Evolutionary conservation across 1,284 basidiomycete species (phyloP).

Genomic region (Dichomitus squalens): DNA sequence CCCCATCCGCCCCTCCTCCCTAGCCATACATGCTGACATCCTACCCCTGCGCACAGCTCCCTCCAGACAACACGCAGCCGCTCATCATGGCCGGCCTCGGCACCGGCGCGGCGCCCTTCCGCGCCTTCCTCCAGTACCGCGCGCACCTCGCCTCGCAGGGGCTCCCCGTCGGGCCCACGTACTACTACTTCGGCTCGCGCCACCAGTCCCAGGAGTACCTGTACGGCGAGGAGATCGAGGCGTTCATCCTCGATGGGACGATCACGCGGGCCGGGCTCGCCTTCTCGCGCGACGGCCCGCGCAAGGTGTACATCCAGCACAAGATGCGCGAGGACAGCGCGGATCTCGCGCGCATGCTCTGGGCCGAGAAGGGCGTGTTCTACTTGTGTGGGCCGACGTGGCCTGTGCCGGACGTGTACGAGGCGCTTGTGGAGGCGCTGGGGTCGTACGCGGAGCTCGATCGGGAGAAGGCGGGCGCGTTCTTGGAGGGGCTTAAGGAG

Average conservation of each 20-base stretch:
- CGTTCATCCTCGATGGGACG: constrained; percentile 80
- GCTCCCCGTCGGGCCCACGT: constrained; percentile 83
- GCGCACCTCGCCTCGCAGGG: constrained; percentile 81
- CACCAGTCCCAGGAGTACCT: constrained; percentile 95
- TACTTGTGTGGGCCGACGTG: constrained; percentile 98
- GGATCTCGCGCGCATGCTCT: constrained; percentile 74
- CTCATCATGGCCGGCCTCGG: constrained; percentile 99
- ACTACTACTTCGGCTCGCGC: constrained; percentile 99
- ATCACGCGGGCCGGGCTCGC: constrained; percentile 92
- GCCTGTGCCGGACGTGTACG: constrained; percentile 97
- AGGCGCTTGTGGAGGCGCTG: constrained; percentile 85
- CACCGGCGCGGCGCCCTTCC: constrained; percentile 98
- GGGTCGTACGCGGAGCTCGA: constrained; percentile 72
- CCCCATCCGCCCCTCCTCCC: neutral
- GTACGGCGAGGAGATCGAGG: constrained; percentile 92
- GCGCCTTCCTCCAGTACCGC: constrained; percentile 96
- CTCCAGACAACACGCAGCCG: constrained; percentile 83
- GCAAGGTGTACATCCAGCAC: constrained; percentile 98
- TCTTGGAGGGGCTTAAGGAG: constrained; percentile 92
- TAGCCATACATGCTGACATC: neutral
- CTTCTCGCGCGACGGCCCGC: constrained; percentile 91
- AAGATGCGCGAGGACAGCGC: constrained; percentile 93
- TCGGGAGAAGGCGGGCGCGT: constrained; percentile 74
- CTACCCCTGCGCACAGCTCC: constrained; percentile 55
- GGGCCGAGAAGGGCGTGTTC: constrained; percentile 79